Percentiles rank a stretch among this genome's conserved stretches.
phyloP scores from a whole-genome alignment of 1,139 yeast species.

The Hemisphaericaspora lyxosophila region DNA sequence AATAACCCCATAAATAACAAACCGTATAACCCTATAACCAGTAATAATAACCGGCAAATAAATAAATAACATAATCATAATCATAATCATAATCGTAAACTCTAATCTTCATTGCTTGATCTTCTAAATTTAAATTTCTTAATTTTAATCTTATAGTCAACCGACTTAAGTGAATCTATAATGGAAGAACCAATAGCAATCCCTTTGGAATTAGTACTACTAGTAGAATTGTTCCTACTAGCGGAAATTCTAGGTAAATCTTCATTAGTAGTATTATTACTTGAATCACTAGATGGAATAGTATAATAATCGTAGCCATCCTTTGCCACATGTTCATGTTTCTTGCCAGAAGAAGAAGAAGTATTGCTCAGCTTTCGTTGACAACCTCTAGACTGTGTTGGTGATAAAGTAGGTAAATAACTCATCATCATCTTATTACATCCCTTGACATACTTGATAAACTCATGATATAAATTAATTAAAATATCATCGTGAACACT shows the following conservation, averaged over 20 bases:
- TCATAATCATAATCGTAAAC: too few species aligned
- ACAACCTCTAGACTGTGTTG: constrained; percentile 3
- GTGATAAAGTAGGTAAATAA: not conserved
- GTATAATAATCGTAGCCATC: constrained; percentile 15
- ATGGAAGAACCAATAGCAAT: constrained; percentile 1
- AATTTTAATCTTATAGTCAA: constrained; percentile 4
- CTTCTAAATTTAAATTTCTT: constrained; percentile 5
- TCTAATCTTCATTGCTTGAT: constrained; percentile 5
- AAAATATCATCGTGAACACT: constrained; percentile 14
- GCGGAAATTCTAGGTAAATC: constrained; percentile 5
- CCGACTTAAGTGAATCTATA: constrained; percentile 1
- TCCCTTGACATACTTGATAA: constrained; percentile 7
- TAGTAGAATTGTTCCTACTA: constrained; percentile 10
- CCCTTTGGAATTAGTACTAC: not conserved
- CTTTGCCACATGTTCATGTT: not conserved
- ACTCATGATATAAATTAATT: constrained; percentile 14
- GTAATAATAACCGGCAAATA: too few species aligned
- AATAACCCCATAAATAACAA: too few species aligned
- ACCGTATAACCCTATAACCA: too few species aligned
- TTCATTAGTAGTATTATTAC: constrained; percentile 3
- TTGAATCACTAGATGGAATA: constrained; percentile 12
- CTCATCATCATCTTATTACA: not conserved
- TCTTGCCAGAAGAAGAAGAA: not conserved
- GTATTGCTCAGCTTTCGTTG: constrained; percentile 5
- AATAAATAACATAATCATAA: too few species aligned